phyloP scores from a whole-genome alignment of 805 yeast species.

The Ogataea glucozyma region DNA sequence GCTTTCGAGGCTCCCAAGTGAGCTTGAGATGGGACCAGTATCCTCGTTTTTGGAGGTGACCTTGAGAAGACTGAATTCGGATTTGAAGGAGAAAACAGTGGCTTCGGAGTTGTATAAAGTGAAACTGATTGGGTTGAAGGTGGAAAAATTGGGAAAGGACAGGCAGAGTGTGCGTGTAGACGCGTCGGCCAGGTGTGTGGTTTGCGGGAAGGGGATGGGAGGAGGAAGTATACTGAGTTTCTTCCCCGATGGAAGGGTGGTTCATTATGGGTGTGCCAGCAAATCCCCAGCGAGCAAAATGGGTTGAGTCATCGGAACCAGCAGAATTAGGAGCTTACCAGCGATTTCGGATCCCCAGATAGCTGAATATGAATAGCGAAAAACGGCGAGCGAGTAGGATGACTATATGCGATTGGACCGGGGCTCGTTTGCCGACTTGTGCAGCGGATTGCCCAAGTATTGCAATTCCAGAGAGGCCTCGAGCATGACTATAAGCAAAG shows the following conservation, averaged over 20 bases:
- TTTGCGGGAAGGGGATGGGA: conserved; percentile 58
- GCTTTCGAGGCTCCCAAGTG: conserved; percentile 51
- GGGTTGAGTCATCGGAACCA: too few species aligned
- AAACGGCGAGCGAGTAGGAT: too few species aligned
- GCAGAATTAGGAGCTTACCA: too few species aligned
- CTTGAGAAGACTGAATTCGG: conserved; percentile 42
- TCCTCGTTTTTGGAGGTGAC: conserved; percentile 45
- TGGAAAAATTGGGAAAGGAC: conserved; percentile 39
- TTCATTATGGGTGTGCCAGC: conserved; percentile 66
- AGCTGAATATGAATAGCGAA: too few species aligned
- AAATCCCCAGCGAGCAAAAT: too few species aligned
- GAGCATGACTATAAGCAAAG: too few species aligned
- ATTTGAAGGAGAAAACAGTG: conserved; percentile 42
- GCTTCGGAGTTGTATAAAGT: conserved; percentile 54
- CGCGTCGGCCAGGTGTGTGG: conserved; percentile 53
- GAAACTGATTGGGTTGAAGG: conserved; percentile 47
- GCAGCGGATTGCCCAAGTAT: too few species aligned
- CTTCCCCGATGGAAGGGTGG: conserved; percentile 44
- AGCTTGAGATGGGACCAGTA: conserved; percentile 46
- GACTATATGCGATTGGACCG: too few species aligned
- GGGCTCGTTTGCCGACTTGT: too few species aligned
- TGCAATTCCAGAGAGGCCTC: too few species aligned
- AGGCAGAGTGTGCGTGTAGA: conserved; percentile 39
- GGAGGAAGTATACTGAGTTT: conserved; percentile 46
- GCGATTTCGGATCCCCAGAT: too few species aligned